Conservation (phyloP, 768 basidiomycete genomes). For the Russula earlei region DNA sequence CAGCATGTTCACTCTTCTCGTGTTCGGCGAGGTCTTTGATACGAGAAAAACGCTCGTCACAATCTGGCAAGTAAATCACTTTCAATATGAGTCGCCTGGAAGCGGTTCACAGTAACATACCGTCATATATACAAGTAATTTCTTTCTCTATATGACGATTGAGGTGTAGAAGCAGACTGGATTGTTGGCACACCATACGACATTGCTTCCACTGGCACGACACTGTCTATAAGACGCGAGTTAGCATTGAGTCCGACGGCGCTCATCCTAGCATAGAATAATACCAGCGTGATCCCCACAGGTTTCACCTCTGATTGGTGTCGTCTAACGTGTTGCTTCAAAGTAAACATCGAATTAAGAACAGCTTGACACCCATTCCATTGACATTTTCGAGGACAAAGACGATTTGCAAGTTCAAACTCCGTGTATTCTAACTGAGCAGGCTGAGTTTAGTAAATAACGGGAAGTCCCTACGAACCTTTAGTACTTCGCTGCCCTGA, state of each 20-base stretch:
- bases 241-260: neutral
- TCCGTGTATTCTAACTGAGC: conserved; percentile 12
- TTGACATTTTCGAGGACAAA: conserved; percentile 13
- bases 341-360: conserved; percentile 17
- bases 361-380: conserved; percentile 15
- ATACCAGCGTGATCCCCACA: conserved; percentile 10
- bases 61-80: conserved; percentile 5
- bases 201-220: conserved; percentile 18
- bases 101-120: neutral
- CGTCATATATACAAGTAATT: conserved; percentile 9
- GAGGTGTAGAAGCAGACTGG: conserved; percentile 9
- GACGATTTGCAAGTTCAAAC: conserved; percentile 11
- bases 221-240: conserved; percentile 10
- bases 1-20: conserved; percentile 9
- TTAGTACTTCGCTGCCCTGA: neutral
- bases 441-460: conserved; percentile 2
- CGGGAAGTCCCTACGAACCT: conserved; percentile 11
- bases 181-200: conserved; percentile 16
- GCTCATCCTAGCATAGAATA: neutral
- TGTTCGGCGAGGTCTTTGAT: conserved; percentile 7
- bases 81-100: neutral
- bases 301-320: conserved; percentile 13
- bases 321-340: conserved; percentile 17
- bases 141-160: conserved; percentile 12
- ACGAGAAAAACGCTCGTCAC: conserved; percentile 14